Percentiles rank a stretch among this genome's conserved stretches.
Evolutionary conservation across 306 rosid species (phyloP).

Genomic region (Potentilla sterilis): DNA sequence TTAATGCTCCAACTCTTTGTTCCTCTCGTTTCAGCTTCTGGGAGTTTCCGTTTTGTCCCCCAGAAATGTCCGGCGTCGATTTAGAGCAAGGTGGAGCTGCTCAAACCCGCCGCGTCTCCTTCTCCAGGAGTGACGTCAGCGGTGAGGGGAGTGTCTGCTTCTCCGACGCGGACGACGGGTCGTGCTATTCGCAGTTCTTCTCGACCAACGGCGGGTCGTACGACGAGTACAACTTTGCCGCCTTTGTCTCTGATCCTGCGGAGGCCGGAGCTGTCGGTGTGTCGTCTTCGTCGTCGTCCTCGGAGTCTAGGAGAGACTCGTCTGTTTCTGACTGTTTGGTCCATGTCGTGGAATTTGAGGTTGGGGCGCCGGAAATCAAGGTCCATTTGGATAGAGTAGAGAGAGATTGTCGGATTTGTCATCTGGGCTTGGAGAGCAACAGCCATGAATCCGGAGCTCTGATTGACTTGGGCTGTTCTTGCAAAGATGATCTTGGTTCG

Average conservation of each 20-base stretch:
- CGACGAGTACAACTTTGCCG: slow-evolving; percentile 68
- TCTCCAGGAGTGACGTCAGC: slow-evolving; percentile 56
- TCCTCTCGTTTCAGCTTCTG: slow-evolving; percentile 26
- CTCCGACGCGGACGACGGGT: slow-evolving; percentile 89
- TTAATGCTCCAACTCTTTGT: slow-evolving; percentile 4
- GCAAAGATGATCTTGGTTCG: slow-evolving; percentile 88
- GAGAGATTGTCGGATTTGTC: slow-evolving; percentile 94
- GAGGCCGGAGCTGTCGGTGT: slow-evolving; percentile 46
- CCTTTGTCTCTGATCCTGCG: slow-evolving; percentile 54
- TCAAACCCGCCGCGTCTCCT: slow-evolving; percentile 34
- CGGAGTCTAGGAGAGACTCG: slow-evolving; percentile 59
- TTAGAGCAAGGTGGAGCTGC: slow-evolving; percentile 52
- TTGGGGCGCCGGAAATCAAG: slow-evolving; percentile 65
- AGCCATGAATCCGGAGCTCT: slow-evolving; percentile 83
- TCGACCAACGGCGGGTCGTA: slow-evolving; percentile 86
- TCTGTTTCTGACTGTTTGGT: slow-evolving; percentile 70
- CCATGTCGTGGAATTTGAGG: slow-evolving; percentile 51
- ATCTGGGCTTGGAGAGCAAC: slow-evolving; percentile 93
- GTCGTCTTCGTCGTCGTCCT: neutral
- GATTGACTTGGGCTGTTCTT: slow-evolving; percentile 89
- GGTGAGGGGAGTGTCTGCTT: slow-evolving; percentile 61
- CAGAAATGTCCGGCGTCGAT: slow-evolving; percentile 61
- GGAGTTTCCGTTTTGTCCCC: slow-evolving; percentile 37
- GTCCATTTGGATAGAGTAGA: slow-evolving; percentile 78
- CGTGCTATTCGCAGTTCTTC: slow-evolving; percentile 79